Base-by-base conservation (phyloP, 192 early-diverging fungal genomes). In the Entomortierella beljakovae region DNA sequence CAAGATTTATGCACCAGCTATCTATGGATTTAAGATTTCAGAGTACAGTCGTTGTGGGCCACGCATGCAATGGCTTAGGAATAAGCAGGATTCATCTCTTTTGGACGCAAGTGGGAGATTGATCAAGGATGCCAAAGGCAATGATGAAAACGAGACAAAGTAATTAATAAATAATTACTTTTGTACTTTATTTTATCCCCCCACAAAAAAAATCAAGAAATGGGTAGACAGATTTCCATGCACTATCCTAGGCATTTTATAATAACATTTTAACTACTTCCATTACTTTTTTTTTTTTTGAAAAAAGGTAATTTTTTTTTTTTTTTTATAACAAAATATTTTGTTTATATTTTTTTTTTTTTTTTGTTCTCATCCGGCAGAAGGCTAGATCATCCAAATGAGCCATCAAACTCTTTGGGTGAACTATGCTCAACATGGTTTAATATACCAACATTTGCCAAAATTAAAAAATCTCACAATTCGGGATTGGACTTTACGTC, bases 11-110 rank as follows among this genome's bases (percentile, higher is more conserved):
- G 80, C 84, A 7, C 94, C 94, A 26, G 88, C 84, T n/a, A 89
- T 99, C 37, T 99, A 96, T 85, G 97, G 97, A 28, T 98, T 99
- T 81, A 86, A 92, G 48, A 86, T 99, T 48, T 93, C 86, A 81
- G 92, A 93, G 83, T 83, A 73, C 59, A 89, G 90, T 68, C 75
- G 74, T 56, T 82, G 86, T 52, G 98, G 95, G 23, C 96, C 96
- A 23, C 86, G 92, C 60, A 98, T 98, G 95, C 85, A 88, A 71
- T 98, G 97, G 97, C 82, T 99, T 80, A 86, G 98, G 64, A 85
- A 46, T 57, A 79, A 79, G 56, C 48, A 69, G 61, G 75, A 79
- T 31, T 61, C 75, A 29, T 59, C 38, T 16, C 5, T 26, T 26
- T 6, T 79, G 57, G 75, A 79, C 26, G 67, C 61, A 13, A 48